Percentiles rank a stretch among this genome's conserved stretches.
Conservation (phyloP, 768 basidiomycete genomes). For the Crucibulum laeve region DNA sequence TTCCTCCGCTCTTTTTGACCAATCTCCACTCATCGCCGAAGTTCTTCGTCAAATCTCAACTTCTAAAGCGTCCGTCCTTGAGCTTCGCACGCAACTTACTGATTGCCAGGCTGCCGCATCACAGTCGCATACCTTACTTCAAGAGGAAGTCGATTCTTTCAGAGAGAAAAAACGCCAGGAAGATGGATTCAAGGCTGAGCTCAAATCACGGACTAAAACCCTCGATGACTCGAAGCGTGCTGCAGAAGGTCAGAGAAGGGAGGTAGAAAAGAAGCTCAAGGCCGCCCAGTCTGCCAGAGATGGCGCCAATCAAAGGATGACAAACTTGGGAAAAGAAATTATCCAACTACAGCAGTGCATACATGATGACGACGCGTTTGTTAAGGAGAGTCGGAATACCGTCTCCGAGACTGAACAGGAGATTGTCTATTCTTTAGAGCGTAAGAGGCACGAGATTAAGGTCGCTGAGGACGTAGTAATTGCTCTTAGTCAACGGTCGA, state of each 20-base stretch:
- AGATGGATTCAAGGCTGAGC: constrained; percentile 71
- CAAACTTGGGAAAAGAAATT: constrained; percentile 60
- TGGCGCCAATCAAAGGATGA: constrained; percentile 53
- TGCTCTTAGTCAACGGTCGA: constrained; percentile 58
- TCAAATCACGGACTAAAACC: constrained; percentile 77
- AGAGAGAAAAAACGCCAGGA: constrained; percentile 79
- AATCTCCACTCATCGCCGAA: constrained; percentile 68
- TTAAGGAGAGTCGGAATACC: constrained; percentile 38
- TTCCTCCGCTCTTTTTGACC: constrained; percentile 49
- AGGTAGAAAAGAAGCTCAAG: constrained; percentile 86
- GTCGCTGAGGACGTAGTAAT: constrained; percentile 63
- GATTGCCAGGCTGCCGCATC: constrained; percentile 55
- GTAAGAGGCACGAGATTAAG: constrained; percentile 57
- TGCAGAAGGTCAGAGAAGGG: constrained; percentile 75
- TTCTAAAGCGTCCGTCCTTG: constrained; percentile 57
- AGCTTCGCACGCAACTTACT: constrained; percentile 65
- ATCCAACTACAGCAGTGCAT: constrained; percentile 48
- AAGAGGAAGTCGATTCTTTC: constrained; percentile 67
- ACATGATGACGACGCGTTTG: constrained; percentile 48
- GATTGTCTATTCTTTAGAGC: constrained; percentile 45
- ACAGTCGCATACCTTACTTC: constrained; percentile 61
- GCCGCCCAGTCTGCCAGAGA: constrained; percentile 62
- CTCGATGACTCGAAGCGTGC: constrained; percentile 84
- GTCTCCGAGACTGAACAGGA: constrained; percentile 52
- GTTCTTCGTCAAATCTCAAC: constrained; percentile 69